phyloP scores from a whole-genome alignment of 2,329 filamentous ascomycete genomes.

The Aspergillus ustus region DNA sequence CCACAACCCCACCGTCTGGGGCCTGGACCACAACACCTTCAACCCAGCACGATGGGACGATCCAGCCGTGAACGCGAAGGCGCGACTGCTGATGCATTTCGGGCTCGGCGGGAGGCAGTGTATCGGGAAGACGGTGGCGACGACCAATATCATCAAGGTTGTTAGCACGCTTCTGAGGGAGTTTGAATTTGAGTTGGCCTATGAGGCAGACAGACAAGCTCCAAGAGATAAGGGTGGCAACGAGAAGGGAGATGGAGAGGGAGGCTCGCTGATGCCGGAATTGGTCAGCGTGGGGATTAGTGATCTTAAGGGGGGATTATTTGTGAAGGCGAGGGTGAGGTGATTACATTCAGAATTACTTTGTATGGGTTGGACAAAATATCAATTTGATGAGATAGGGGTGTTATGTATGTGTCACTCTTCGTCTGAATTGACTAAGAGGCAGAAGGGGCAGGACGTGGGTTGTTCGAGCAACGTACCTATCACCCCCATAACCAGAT shows the following conservation, averaged over 20 bases:
- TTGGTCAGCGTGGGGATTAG: conserved; percentile 10
- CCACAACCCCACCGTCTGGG: conserved; percentile 39
- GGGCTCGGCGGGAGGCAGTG: conserved; percentile 39
- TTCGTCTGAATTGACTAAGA: too few species aligned
- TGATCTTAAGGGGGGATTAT: neutral
- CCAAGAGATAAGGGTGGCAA: neutral
- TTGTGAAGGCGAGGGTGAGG: neutral
- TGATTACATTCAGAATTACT: neutral
- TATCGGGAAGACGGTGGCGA: conserved; percentile 42
- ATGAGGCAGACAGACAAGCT: conserved; percentile 4
- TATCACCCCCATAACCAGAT: too few species aligned
- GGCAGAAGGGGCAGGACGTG: too few species aligned
- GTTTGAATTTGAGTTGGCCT: conserved; percentile 38
- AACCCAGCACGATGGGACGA: conserved; percentile 35
- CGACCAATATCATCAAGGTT: conserved; percentile 42
- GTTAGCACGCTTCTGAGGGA: conserved; percentile 34
- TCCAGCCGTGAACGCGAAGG: conserved; percentile 19
- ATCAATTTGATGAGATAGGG: too few species aligned
- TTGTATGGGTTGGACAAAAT: neutral
- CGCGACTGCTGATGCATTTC: conserved; percentile 41
- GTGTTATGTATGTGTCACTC: too few species aligned
- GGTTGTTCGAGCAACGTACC: too few species aligned
- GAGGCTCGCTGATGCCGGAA: neutral
- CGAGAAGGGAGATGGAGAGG: neutral
- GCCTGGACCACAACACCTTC: conserved; percentile 37